Base-by-base conservation (phyloP, 805 yeast genomes). In the Teunomyces atbi region DNA sequence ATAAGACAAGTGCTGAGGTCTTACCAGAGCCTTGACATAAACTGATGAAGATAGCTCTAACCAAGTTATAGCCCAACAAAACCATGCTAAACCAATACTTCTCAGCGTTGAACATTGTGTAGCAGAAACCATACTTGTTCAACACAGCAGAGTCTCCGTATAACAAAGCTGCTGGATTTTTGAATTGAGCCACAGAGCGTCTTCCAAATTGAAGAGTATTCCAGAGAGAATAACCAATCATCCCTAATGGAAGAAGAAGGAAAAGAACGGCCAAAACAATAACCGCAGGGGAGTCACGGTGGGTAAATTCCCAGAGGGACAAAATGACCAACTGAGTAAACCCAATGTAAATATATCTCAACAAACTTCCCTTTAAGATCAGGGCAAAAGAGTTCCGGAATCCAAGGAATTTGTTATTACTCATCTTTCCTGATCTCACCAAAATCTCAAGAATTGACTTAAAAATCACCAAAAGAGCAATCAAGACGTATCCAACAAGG, bases 281-380 rank as follows among this genome's bases (percentile, higher is more conserved):
- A 26, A 91, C 89, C 0, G 96, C 97, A 1, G 95, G 86, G 0
- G 97, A 89, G 59, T 91, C 97, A 44, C 77, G 69, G 57, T 76
- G 77, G 6, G 85, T 80, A 64, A 89, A 90, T 69, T 91, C 96
- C 94, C 95, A 91, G 45, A 90, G 73, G 8, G 96, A 83, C 47
- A 91, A 75, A 44, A 90, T 79, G 13, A 83, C 73, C 47, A 91
- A 67, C 64, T 90, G 96, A 2, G 95, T 82, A 65, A 88, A 89
- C 0, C 96, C 97, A 60, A 91, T 88, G 57, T 79, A 84, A 46
- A 89, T 76, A 58, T 89, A 86, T 63, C 95, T 79, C 53, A 88
- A 76, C 44, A 91, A 54, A 2, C 94, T 75, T 40, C 97, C 97
- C 63, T 88, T 90, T 53, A 89, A 65, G 44, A 88, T 76, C 15